Evolutionary conservation across 352 stramenopile genomes (phyloP).

Genomic region (Plasmopara viticola): DNA sequence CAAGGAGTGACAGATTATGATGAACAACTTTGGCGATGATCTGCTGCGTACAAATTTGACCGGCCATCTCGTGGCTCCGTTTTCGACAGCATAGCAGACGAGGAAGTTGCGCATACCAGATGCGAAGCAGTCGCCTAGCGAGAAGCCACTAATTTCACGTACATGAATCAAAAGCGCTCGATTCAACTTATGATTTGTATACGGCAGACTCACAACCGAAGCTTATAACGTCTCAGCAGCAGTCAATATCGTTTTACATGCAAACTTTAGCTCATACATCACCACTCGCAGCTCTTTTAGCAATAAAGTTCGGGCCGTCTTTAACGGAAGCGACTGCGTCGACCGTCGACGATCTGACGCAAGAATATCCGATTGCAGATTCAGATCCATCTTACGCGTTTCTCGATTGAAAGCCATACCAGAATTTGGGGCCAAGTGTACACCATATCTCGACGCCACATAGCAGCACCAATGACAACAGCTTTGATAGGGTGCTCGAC

Average conservation of each 20-base stretch:
- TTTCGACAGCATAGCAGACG: constrained; percentile 17
- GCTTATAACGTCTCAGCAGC: constrained; percentile 34
- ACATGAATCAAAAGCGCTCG: constrained; percentile 41
- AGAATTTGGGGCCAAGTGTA: constrained; percentile 13
- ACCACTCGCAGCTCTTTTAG: constrained; percentile 7
- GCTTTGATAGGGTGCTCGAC: background rate
- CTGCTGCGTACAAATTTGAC: constrained; percentile 46
- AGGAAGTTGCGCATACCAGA: constrained; percentile 44
- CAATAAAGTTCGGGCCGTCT: constrained; percentile 2
- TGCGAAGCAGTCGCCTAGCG: constrained; percentile 40
- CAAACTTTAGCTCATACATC: background rate
- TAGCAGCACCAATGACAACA: background rate
- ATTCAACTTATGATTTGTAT: constrained; percentile 52
- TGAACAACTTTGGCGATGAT: constrained; percentile 38
- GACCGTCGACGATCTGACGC: constrained; percentile 7
- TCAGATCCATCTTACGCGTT: constrained; percentile 9
- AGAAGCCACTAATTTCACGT: constrained; percentile 81
- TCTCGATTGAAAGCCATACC: constrained; percentile 12
- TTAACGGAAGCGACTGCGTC: constrained; percentile 4
- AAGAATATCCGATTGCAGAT: constrained; percentile 8
- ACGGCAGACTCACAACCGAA: constrained; percentile 39
- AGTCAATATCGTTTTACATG: constrained; percentile 2
- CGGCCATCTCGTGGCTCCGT: constrained; percentile 38
- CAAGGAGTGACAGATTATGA: constrained; percentile 47
- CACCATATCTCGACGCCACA: constrained; percentile 11